Evolutionary conservation across 75 land plant species (phyloP), one percentile per base, ranked within the genome.

Genomic region (Selaginella moellendorffii): DNA sequence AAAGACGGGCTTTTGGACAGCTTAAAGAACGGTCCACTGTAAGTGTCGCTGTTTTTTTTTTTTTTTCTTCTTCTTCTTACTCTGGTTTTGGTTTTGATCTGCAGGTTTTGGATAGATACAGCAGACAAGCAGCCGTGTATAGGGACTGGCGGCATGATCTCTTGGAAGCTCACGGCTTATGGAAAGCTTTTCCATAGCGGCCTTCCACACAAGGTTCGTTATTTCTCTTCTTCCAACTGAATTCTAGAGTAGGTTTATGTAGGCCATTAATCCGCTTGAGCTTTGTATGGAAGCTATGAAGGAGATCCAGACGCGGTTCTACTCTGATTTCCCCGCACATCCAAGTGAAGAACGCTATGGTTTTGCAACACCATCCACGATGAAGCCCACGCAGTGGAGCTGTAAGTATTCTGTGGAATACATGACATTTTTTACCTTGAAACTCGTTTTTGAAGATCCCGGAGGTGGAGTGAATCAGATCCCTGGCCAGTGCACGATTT

Each of bases 151-250:
- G 97, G 97, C 30, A 79, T 80, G 83, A 66, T 84, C 63, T 77
- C 72, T 17, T 87, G 97, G 97, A 84, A 77, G 58, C 82, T 90
- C 31, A 53, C 59, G 1, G 85, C 79, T 10, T 75, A 75, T 28
- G 92, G 92, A 51, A 90, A 87, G 68, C 88, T 90, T 65, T 90
- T 90, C 64, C 97, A 90, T 62, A 90, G 97, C 67, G 97, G 97
- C 68, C 80, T 90, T 64, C 74, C 92, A 54, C 87, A 90, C 74
- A 80, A 87, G 85, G 97, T 87, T 5, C 5, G 14, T 5, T 36
- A 5, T 5, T 36, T 14, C 14, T 36, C 10, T 36, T 5, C 14
- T 5, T 36, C 10, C 14, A 14, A 14, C 14, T 36, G 5, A 5
- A 5, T 36, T 36, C 14, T 5, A 14, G 46, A 14, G 46, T 36